These are phyloP conservation scores for Hericium alpestre DNA, from an alignment of 768 basidiomycete species.

Conservation along the genomic window DNA sequence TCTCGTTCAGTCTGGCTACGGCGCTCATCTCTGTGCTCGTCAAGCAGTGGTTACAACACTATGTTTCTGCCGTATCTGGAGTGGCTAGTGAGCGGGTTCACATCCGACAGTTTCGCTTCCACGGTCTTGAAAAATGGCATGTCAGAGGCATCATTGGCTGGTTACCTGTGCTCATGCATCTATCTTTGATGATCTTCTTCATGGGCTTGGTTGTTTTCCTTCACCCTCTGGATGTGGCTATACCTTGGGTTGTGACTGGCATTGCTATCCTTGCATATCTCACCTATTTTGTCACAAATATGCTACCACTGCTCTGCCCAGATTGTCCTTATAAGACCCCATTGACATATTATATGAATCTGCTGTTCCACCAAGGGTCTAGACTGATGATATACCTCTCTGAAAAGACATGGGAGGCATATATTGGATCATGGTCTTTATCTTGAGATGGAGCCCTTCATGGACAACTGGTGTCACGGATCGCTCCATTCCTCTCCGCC, in stretches of 20 bases:
- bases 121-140: neutral
- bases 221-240: neutral
- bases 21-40: too few species aligned
- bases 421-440: too few species aligned
- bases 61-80: too few species aligned
- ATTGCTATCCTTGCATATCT: neutral
- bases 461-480: too few species aligned
- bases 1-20: neutral
- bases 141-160: neutral
- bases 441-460: too few species aligned
- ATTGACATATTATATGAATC: neutral
- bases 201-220: neutral
- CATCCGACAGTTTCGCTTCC: too few species aligned
- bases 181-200: neutral
- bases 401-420: too few species aligned
- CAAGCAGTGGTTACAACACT: too few species aligned
- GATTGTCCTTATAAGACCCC: neutral
- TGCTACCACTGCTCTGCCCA: neutral
- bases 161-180: neutral
- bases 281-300: neutral
- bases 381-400: too few species aligned
- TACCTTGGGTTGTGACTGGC: neutral
- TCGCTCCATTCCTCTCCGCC: too few species aligned
- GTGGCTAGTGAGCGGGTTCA: too few species aligned
- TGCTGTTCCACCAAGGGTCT: too few species aligned